phyloP scores from a whole-genome alignment of 257 asterid genomes.

The Gentiana macrophylla region DNA sequence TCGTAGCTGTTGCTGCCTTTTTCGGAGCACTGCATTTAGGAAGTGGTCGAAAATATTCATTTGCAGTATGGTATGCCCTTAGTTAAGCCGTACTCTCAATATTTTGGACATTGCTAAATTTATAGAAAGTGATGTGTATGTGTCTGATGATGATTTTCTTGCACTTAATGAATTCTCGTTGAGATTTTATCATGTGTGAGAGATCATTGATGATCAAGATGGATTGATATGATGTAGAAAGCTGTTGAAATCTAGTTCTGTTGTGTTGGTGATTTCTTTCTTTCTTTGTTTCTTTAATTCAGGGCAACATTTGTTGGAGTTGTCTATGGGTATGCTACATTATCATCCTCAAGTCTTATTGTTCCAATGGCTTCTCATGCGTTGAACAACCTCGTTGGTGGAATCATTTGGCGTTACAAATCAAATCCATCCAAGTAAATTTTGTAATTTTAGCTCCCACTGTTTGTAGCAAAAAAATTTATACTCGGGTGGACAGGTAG shows the following conservation, averaged over 20 bases:
- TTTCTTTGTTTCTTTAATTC: background rate
- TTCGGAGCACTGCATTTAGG: constrained; percentile 81
- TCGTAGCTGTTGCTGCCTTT: constrained; percentile 49
- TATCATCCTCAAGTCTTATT: constrained; percentile 35
- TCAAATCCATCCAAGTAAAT: constrained; percentile 31
- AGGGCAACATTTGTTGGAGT: constrained; percentile 95
- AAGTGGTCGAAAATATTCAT: constrained; percentile 81
- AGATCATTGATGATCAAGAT: no score
- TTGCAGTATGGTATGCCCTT: constrained; percentile 56
- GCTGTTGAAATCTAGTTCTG: background rate
- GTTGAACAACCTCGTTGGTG: constrained; percentile 66
- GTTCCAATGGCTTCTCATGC: constrained; percentile 93
- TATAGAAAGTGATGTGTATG: no score
- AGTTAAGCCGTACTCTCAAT: background rate
- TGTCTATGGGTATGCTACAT: constrained; percentile 57
- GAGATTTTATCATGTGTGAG: no score
- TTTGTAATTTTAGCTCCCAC: background rate
- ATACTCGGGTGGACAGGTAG: no score
- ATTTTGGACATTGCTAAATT: no score
- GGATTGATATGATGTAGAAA: no score
- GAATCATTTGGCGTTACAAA: constrained; percentile 56
- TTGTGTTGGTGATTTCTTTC: no score
- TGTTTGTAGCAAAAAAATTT: no score
- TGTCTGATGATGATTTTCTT: background rate
- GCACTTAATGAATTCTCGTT: no score